Conservation (phyloP, 352 stramenopile genomes). For the Phytophthora pisi region DNA sequence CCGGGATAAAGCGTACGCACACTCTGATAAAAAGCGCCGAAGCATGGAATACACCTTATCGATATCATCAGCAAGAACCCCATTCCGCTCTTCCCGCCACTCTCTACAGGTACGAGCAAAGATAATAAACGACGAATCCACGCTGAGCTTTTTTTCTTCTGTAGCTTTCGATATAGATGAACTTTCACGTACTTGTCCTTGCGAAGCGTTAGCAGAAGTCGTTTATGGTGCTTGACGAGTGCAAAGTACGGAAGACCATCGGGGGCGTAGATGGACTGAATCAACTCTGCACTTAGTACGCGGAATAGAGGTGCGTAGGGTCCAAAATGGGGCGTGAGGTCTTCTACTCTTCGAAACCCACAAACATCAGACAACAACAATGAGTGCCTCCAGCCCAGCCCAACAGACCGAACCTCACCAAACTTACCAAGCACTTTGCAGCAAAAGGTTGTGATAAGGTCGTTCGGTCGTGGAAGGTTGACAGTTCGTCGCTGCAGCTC, state of each 20-base stretch:
- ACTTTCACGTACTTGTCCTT: constrained; percentile 49
- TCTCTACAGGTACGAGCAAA: constrained; percentile 21
- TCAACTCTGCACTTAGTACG: constrained; percentile 52
- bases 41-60: constrained; percentile 62
- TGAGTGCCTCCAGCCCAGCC: no score
- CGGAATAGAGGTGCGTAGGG: constrained; percentile 50
- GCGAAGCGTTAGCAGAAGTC: constrained; percentile 51
- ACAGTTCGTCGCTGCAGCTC: constrained; percentile 64
- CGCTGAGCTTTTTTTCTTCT: background rate
- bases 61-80: constrained; percentile 62
- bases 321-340: constrained; percentile 63
- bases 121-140: background rate
- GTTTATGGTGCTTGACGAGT: constrained; percentile 67
- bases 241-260: constrained; percentile 62
- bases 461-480: constrained; percentile 62
- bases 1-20: constrained; percentile 47
- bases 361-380: background rate
- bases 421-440: constrained; percentile 54
- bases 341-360: constrained; percentile 42
- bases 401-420: background rate
- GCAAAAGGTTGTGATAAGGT: constrained; percentile 64
- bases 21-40: constrained; percentile 53
- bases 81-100: constrained; percentile 56
- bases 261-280: constrained; percentile 48
- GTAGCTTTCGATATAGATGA: background rate